Evolutionary conservation across 208 protist species (phyloP).

Genomic region (Naegleria lovaniensis): DNA sequence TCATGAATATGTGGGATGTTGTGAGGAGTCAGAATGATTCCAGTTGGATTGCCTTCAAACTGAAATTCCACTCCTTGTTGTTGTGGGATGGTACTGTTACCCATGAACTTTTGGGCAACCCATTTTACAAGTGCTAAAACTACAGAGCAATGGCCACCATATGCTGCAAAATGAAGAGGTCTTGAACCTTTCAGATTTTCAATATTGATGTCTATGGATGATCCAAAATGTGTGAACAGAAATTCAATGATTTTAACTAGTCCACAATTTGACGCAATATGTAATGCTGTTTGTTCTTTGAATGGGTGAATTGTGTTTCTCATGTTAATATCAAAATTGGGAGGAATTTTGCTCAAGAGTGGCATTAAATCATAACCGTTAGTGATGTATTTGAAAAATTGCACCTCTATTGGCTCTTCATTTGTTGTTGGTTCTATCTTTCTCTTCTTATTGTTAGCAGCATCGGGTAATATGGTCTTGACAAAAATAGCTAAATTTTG

Average conservation of each 20-base stretch:
- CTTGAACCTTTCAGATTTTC: background rate
- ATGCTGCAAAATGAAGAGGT: background rate
- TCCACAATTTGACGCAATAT: background rate
- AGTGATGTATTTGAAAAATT: background rate
- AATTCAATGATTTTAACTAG: background rate
- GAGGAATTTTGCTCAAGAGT: background rate
- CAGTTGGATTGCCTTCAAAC: background rate
- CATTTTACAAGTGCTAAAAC: background rate
- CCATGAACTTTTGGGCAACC: background rate
- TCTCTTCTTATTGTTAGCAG: background rate
- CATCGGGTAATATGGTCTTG: background rate
- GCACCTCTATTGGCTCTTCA: background rate
- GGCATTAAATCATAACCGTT: background rate
- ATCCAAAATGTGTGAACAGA: background rate
- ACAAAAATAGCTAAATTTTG: no score
- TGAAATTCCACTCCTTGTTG: background rate
- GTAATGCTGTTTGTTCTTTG: background rate
- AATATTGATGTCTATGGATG: background rate
- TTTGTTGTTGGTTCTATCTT: background rate
- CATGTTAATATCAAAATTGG: slow-evolving; percentile 7
- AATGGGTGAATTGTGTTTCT: background rate
- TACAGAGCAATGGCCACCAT: background rate
- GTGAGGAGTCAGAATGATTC: background rate
- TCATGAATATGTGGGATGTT: background rate
- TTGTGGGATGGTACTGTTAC: background rate